Conservation (phyloP, 2,329 filamentous ascomycete genomes). For the Colletotrichum truncatum region DNA sequence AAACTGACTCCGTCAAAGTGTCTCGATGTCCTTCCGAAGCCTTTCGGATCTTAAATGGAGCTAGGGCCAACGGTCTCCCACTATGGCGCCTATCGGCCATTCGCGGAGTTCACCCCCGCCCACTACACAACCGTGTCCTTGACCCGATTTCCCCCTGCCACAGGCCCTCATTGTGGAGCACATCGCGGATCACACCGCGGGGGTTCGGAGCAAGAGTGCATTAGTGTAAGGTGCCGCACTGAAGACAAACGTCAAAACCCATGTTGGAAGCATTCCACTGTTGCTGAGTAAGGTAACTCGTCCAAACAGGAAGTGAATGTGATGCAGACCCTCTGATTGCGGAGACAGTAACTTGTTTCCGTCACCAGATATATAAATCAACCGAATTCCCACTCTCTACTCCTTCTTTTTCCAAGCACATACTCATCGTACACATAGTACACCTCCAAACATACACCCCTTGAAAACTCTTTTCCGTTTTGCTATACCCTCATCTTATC, state of each 20-base stretch:
- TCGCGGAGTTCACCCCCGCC: background rate
- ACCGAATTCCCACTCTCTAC: background rate
- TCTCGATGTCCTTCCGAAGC: constrained; percentile 4
- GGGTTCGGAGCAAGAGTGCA: background rate
- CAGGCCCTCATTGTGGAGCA: too few species aligned
- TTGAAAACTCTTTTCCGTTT: background rate
- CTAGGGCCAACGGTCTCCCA: background rate
- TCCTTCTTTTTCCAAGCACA: background rate
- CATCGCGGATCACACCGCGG: too few species aligned
- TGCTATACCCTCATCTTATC: background rate
- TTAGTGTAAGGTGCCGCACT: background rate
- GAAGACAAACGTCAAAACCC: background rate
- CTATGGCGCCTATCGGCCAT: background rate
- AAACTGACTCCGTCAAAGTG: too few species aligned
- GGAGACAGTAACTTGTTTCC: background rate
- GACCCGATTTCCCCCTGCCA: too few species aligned
- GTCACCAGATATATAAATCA: background rate
- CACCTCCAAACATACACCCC: background rate
- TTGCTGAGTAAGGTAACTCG: background rate
- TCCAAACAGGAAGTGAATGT: background rate
- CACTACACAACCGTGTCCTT: too few species aligned
- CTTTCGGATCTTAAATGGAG: constrained; percentile 2
- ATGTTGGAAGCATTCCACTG: background rate
- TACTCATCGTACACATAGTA: background rate
- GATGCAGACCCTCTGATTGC: background rate